These are phyloP conservation scores for Fusarium graminum DNA, from an alignment of 2,329 filamentous ascomycete genomes.

Conservation along the genomic window DNA sequence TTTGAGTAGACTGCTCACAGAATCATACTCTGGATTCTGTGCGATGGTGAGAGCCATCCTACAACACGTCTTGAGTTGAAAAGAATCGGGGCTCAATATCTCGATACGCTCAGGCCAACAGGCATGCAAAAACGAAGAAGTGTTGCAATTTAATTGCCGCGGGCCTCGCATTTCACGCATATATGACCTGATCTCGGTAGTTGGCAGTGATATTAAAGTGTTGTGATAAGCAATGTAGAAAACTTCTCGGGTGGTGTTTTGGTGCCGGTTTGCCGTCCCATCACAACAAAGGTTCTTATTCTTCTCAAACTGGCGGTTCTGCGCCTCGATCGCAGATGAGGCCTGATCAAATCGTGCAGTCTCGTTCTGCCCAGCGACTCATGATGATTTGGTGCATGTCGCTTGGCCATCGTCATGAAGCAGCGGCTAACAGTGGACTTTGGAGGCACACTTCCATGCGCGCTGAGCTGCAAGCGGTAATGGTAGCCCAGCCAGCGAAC, in stretches of 20 bases:
- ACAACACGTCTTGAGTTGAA: not conserved
- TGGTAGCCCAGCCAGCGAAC: conserved; percentile 2
- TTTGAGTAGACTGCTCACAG: not conserved
- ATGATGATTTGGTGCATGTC: conserved; percentile 11
- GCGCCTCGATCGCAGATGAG: conserved; percentile 25
- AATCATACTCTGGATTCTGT: not conserved
- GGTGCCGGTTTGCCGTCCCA: conserved; percentile 19
- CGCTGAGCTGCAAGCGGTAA: conserved; percentile 35
- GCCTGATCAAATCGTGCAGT: conserved; percentile 21
- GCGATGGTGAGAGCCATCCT: not conserved
- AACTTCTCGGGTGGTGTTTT: conserved; percentile 24
- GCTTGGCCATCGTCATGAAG: conserved; percentile 43
- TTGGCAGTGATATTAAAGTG: not conserved
- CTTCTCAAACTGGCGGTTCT: conserved; percentile 19
- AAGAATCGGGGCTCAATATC: not conserved
- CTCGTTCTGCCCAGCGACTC: conserved; percentile 5
- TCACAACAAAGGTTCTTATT: not conserved
- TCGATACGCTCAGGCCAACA: no score
- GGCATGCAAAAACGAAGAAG: not conserved
- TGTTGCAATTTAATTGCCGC: conserved; percentile 1
- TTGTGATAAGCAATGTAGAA: conserved; percentile 2
- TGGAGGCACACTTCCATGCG: conserved; percentile 11
- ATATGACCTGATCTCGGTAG: conserved; percentile 10
- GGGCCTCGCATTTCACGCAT: conserved; percentile 11
- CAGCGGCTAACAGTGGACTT: conserved; percentile 40